A percentile compares a stretch with the other conserved stretches of the same genome.
Evolutionary conservation across 2,329 filamentous ascomycete genomes (phyloP).

Genomic region (Colletotrichum euphorbiae): DNA sequence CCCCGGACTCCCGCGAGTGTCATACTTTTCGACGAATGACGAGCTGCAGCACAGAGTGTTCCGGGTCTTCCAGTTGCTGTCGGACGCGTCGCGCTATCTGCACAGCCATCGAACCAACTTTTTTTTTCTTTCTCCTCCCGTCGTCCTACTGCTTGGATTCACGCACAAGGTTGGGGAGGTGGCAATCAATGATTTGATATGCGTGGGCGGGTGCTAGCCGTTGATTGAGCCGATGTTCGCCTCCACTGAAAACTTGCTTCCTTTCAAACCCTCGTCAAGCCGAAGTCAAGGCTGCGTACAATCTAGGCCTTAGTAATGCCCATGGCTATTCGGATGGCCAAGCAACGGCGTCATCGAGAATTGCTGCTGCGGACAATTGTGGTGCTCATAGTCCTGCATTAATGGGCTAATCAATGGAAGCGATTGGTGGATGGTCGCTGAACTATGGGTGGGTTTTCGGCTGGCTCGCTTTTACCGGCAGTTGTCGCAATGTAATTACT

Average conservation of each 20-base stretch:
- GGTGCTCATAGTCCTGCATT: constrained; percentile 13
- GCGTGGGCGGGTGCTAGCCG: neutral
- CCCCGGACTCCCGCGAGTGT: constrained; percentile 20
- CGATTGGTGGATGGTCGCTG: constrained; percentile 26
- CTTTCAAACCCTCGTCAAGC: neutral
- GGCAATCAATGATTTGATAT: constrained; percentile 21
- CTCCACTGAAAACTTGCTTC: constrained; percentile 25
- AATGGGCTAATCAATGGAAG: constrained; percentile 22
- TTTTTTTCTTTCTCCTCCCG: neutral
- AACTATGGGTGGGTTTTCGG: neutral
- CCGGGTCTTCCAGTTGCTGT: constrained; percentile 16
- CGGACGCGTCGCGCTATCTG: constrained; percentile 31
- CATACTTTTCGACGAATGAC: constrained; percentile 17
- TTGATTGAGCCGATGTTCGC: constrained; percentile 14
- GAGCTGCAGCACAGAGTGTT: neutral
- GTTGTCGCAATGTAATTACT: constrained; percentile 21
- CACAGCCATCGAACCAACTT: constrained; percentile 21
- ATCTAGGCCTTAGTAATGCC: constrained; percentile 19
- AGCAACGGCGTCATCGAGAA: constrained; percentile 30
- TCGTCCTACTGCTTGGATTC: constrained; percentile 4
- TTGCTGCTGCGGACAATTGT: neutral
- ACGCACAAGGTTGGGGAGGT: constrained; percentile 4
- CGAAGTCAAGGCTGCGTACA: neutral
- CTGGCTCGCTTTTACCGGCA: constrained; percentile 2
- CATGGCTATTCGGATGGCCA: constrained; percentile 28